Base-by-base conservation (phyloP, 164 flowering plant genomes). In the Paratinospora sagittata region DNA sequence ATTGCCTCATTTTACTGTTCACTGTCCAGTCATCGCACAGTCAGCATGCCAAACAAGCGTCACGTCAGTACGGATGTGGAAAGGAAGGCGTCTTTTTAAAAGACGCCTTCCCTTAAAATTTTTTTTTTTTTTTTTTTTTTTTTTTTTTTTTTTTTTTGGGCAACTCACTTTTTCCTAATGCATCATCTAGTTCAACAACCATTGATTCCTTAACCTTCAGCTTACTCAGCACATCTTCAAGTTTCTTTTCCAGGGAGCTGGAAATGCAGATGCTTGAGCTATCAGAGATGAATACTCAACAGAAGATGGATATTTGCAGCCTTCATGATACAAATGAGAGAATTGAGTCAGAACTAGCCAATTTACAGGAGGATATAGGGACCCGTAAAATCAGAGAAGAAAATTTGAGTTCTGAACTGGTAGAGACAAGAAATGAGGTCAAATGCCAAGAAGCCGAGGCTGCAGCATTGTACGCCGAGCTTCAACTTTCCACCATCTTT, bases 381-480 rank as follows among this genome's bases (percentile, higher is more conserved):
- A 84, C 84, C 66, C 79, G 71, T 26, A 79, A 72, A 73, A 74
- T 72, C 66, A 78, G 82, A 73, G 91, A 87, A 73, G 88, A 85
- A 72, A 72, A 67, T 58, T 74, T 90, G 81, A 80, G 77, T 71
- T 83, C 82, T 62, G 90, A 88, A 73, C 79, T 95, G 65, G 83
- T 78, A 60, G 85, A 82, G 74, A 86, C 72, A n/a, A 57, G 33
- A 19, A 62, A 71, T 14, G 90, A 86, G 73, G 81, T 80, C 75
- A 83, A 87, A 81, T 82, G 85, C 36, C 87, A 87, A 90, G 97
- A 95, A 74, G 82, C 87, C 19, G 92, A 88, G 76, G 90, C 97
- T 60, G 69, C 90, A 64, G 69, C 82, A 41, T 84, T 91, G 72
- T 92, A 86, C 73, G 86, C 81, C 72, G 97, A 89, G 79, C 87